Base-by-base conservation (phyloP, 257 asterid species). In the Ajuga chamaepitys region DNA sequence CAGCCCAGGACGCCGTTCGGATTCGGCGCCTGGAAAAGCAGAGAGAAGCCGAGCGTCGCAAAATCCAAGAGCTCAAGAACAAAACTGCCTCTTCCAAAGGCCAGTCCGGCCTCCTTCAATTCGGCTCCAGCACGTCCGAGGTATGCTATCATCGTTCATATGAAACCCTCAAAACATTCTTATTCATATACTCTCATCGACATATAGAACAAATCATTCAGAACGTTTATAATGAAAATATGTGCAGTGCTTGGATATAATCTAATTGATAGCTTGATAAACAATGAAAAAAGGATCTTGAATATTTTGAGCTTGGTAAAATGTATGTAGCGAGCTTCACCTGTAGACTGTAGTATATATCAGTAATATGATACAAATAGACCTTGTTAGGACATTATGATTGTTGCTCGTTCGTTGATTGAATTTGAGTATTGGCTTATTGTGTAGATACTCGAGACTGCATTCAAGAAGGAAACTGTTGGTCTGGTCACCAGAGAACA, bases 391-490 rank as follows among this genome's bases (percentile, higher is more conserved):
- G 13, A 7, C 30, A 17, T 52, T 50, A 5, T 68, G 12, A 46
- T 25, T 55, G 21, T 52, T 11, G 25, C 22, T 52, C 14, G 3
- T 61, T 52, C 14, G 3, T 61, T 24, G 44, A 12, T 56, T 70
- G 42, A 68, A 16, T 54, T 42, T 32, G 56, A 58, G 21, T 46
- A 9, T 42, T 65, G 16, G 44, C 61, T 44, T 20, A 13, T 38
- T 72, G 37, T 47, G 41, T 77, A 93, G 97, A 88, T 90, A 73
- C 85, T 94, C 7, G 97, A 94, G 84, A 94, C 99, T 26, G 97
- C 97, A 9, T 94, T 94, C 79, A 94, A 94, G 88, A 94, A 94
- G 85, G 99, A 94, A 85, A 94, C 99, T 17, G 97, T 94, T 70
- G 99, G 99, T 68, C 80, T 94, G 79, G 99, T 94, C 44, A 84